Evolutionary conservation across 345 rosid species (phyloP).

Genomic region (Corchorus capsularis): DNA sequence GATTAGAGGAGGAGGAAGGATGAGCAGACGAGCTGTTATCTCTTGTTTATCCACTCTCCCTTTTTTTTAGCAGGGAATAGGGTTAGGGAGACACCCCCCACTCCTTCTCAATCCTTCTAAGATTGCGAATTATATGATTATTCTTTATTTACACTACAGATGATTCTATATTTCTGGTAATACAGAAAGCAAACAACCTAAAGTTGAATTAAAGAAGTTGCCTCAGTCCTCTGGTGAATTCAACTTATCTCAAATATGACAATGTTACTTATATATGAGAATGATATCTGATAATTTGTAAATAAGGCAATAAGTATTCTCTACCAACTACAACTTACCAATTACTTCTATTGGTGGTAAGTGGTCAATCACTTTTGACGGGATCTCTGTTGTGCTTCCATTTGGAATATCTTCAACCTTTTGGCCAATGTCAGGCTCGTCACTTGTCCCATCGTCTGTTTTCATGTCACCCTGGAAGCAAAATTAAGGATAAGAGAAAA

Average conservation of each 20-base stretch:
- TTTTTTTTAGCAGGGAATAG: too few species aligned
- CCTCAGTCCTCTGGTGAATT: neutral
- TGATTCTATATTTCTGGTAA: neutral
- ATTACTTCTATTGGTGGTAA: conserved; percentile 57
- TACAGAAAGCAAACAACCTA: neutral
- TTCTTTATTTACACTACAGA: neutral
- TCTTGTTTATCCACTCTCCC: neutral
- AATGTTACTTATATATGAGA: neutral
- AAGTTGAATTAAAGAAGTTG: neutral
- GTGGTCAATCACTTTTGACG: conserved; percentile 42
- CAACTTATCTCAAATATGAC: neutral
- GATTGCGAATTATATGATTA: neutral
- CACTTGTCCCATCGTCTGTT: conserved; percentile 37
- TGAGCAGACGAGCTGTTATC: neutral
- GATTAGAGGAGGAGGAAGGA: neutral
- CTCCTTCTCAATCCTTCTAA: neutral
- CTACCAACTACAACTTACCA: conserved; percentile 42
- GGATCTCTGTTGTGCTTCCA: conserved; percentile 39
- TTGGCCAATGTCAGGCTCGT: conserved; percentile 54
- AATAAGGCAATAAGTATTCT: neutral
- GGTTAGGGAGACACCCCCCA: too few species aligned
- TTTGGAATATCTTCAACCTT: conserved; percentile 35
- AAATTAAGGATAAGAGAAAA: conserved; percentile 20
- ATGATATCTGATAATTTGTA: neutral
- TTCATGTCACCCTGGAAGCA: conserved; percentile 52